These are phyloP conservation scores for Crepidotus variabilis DNA, from an alignment of 768 basidiomycete species.

Conservation along the genomic window DNA sequence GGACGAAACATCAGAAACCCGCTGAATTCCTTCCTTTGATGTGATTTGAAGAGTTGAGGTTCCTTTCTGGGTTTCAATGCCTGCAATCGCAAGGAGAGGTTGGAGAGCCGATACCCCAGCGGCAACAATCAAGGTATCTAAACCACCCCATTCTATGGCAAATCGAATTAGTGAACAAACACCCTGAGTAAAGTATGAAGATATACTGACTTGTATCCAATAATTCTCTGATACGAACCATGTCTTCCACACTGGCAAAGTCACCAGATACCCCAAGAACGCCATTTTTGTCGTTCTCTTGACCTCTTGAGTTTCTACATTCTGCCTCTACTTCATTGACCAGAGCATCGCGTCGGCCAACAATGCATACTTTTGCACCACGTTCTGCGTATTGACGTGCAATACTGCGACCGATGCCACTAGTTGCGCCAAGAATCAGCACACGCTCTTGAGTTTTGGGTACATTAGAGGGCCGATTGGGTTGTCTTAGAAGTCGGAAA, in stretches of 20 bases:
- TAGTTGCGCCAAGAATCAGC: conserved; percentile 78
- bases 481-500: conserved; percentile 14
- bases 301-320: conserved; percentile 34
- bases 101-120: conserved; percentile 84
- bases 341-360: conserved; percentile 57
- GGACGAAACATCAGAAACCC: conserved; percentile 50
- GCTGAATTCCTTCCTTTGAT: conserved; percentile 52
- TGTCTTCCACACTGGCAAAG: conserved; percentile 60
- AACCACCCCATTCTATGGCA: conserved; percentile 66
- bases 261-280: conserved; percentile 58
- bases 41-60: conserved; percentile 33
- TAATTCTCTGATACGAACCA: conserved; percentile 52
- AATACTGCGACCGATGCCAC: conserved; percentile 74
- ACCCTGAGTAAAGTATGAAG: background rate
- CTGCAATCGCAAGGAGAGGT: conserved; percentile 71
- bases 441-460: conserved; percentile 60
- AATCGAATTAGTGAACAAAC: background rate
- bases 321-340: conserved; percentile 60
- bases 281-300: conserved; percentile 18
- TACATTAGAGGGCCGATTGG: conserved; percentile 32
- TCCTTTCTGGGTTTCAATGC: conserved; percentile 34
- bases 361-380: conserved; percentile 74
- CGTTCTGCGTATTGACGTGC: conserved; percentile 67
- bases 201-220: conserved; percentile 51
- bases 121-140: conserved; percentile 79